These are phyloP conservation scores for Lycium ferocissimum DNA, from an alignment of 257 asterid species.

Conservation along the genomic window DNA sequence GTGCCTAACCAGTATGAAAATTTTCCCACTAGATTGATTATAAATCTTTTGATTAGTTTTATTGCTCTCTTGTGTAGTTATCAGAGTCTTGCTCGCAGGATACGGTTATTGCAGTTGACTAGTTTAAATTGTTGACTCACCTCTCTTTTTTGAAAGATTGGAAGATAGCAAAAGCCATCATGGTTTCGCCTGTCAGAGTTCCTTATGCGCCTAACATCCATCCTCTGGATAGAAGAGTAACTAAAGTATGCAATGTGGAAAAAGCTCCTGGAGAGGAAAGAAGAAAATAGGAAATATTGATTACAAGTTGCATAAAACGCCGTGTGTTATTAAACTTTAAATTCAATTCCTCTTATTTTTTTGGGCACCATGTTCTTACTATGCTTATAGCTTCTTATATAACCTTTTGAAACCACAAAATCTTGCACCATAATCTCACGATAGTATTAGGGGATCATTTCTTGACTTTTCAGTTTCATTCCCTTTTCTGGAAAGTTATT, in stretches of 20 bases:
- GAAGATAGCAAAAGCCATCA: not conserved
- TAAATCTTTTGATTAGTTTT: constrained; percentile 1
- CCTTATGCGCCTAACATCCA: not conserved
- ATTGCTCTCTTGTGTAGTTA: not conserved
- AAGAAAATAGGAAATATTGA: not conserved
- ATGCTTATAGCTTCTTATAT: constrained; percentile 2
- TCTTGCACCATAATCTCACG: not conserved
- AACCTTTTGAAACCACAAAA: constrained; percentile 5
- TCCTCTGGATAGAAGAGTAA: not conserved
- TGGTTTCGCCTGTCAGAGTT: not conserved
- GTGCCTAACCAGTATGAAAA: constrained; percentile 77
- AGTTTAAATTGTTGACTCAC: not conserved
- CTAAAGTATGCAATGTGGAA: not conserved
- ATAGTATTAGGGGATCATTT: not conserved
- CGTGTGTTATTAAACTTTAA: not conserved
- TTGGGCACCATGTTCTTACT: not conserved
- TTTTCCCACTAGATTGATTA: not conserved
- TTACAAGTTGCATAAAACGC: constrained; percentile 1
- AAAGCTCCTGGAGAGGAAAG: not conserved
- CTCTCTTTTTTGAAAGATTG: not conserved
- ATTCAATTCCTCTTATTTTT: not conserved
- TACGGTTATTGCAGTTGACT: not conserved
- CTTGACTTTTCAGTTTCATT: not conserved
- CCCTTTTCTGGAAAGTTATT: not conserved
- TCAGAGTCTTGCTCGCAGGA: not conserved